Percentiles rank a stretch among this genome's conserved stretches.
Conservation (phyloP, 805 yeast species). For the Sugiyamaella marilandica region DNA sequence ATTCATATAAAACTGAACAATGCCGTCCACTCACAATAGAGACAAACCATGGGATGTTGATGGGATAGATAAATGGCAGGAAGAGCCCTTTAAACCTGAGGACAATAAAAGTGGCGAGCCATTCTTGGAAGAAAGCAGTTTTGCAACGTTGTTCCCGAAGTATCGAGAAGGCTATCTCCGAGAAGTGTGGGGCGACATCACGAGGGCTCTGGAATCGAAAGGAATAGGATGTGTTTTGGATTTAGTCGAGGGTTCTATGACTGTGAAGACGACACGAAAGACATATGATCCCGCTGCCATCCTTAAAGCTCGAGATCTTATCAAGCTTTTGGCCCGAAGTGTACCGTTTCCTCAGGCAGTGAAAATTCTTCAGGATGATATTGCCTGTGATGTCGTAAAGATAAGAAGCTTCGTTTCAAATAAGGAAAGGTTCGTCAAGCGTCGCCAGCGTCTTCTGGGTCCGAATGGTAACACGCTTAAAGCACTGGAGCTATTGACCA, state of each 20-base stretch:
- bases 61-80: conserved; percentile 88
- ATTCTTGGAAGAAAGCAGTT: conserved; percentile 92
- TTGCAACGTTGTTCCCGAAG: conserved; percentile 93
- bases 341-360: conserved; percentile 97
- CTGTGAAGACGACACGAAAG: conserved; percentile 91
- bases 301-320: conserved; percentile 89
- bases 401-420: conserved; percentile 85
- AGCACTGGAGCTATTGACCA: conserved; percentile 91
- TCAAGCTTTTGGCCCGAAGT: conserved; percentile 88
- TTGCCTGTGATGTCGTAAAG: conserved; percentile 94
- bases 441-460: conserved; percentile 94
- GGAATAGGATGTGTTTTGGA: conserved; percentile 81
- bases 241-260: conserved; percentile 95
- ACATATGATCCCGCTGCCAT: conserved; percentile 93
- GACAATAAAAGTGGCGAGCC: conserved; percentile 83
- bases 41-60: conserved; percentile 99
- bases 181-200: conserved; percentile 90
- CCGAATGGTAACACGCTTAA: conserved; percentile 96
- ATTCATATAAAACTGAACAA: conserved; percentile 28
- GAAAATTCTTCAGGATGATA: conserved; percentile 83
- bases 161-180: conserved; percentile 88
- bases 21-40: conserved; percentile 90
- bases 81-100: conserved; percentile 83
- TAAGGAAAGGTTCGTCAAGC: conserved; percentile 89
- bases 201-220: conserved; percentile 63